phyloP scores from a whole-genome alignment of 2,329 filamentous ascomycete genomes.

The Sporothrix euskadiensis region DNA sequence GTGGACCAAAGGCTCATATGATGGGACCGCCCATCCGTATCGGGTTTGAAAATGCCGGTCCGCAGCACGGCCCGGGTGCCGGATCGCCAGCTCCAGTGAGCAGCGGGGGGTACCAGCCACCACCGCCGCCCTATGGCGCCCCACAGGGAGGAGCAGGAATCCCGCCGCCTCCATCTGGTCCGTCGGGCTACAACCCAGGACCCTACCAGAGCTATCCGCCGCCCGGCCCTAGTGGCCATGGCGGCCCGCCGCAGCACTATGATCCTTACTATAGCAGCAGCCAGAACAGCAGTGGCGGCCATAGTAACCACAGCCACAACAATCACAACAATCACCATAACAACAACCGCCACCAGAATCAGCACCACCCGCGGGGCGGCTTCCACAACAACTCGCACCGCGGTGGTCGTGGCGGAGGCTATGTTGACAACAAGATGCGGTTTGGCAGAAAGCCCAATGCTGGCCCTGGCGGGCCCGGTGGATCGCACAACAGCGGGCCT shows the following conservation, averaged over 20 bases:
- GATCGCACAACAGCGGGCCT: neutral
- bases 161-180: constrained; percentile 31
- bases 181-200: constrained; percentile 37
- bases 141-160: constrained; percentile 35
- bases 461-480: neutral
- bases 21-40: constrained; percentile 59
- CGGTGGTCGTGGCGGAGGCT: constrained; percentile 42
- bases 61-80: constrained; percentile 41
- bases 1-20: constrained; percentile 40
- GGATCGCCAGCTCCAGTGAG: constrained; percentile 47
- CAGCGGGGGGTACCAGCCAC: constrained; percentile 42
- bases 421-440: constrained; percentile 44
- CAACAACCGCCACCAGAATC: constrained; percentile 41
- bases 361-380: constrained; percentile 45
- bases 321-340: constrained; percentile 34
- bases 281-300: constrained; percentile 27
- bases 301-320: neutral
- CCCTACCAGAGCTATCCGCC: constrained; percentile 45
- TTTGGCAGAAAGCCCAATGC: constrained; percentile 35
- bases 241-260: constrained; percentile 35
- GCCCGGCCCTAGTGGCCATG: constrained; percentile 37
- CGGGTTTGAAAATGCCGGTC: constrained; percentile 49
- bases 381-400: constrained; percentile 39
- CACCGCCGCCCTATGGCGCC: constrained; percentile 38
- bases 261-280: constrained; percentile 40